Conservation (phyloP, 176 grass and related monocot genomes). For the Panicum miliaceum region DNA sequence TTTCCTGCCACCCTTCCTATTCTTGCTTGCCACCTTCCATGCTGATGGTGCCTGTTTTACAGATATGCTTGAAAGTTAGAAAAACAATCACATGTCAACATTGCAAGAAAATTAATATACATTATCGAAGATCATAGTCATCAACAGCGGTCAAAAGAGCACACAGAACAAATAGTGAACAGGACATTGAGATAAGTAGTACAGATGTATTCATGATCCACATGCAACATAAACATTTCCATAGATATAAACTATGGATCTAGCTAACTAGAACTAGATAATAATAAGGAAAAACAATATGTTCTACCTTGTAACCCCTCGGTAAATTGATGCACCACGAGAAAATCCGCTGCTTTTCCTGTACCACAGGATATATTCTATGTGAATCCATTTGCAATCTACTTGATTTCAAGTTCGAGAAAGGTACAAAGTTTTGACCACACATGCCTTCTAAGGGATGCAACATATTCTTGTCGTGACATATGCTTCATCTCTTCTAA, state of each 20-base stretch:
- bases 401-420: not conserved
- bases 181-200: too few relatives aligned
- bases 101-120: not conserved
- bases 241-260: not conserved
- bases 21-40: conserved; percentile 87
- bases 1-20: conserved; percentile 86
- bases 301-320: conserved; percentile 79
- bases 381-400: not conserved
- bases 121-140: not conserved
- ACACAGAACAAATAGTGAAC: not conserved
- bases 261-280: not conserved
- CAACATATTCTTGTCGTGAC: conserved; percentile 79
- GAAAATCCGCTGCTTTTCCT: conserved; percentile 94
- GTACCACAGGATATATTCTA: conserved; percentile 26
- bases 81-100: not conserved
- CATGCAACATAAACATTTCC: not conserved
- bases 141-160: not conserved
- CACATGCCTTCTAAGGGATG: conserved; percentile 71
- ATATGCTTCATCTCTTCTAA: conserved; percentile 82
- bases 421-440: not conserved
- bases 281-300: not conserved
- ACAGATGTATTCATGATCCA: not conserved
- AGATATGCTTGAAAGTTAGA: not conserved
- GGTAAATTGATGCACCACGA: conserved; percentile 76
- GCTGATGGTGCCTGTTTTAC: conserved; percentile 70